Conservation (phyloP, 345 rosid genomes). For the Streptanthus diversifolius region DNA sequence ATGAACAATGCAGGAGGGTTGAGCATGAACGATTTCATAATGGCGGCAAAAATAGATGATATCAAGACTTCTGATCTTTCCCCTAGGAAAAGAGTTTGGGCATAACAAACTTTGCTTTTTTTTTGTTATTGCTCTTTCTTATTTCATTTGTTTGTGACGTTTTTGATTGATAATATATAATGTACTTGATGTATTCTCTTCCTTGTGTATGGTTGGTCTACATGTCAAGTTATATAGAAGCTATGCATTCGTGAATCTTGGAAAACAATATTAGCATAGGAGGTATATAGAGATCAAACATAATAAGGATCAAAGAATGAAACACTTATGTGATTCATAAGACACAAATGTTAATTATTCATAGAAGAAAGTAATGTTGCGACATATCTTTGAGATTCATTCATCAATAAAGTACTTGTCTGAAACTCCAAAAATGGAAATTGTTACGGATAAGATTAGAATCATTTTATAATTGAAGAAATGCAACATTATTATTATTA, state of each 20-base stretch:
- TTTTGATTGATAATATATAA: slow-evolving; percentile 9
- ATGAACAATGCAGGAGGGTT: slow-evolving; percentile 60
- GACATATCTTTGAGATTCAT: background rate
- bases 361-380: background rate
- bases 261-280: background rate
- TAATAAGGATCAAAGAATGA: background rate
- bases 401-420: background rate
- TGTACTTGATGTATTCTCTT: background rate
- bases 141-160: background rate
- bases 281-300: background rate
- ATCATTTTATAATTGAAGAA: too few relatives aligned
- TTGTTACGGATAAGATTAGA: too few relatives aligned
- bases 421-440: background rate
- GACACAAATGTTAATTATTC: background rate
- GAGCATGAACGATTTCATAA: slow-evolving; percentile 82
- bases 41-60: slow-evolving; percentile 82
- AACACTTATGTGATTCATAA: background rate
- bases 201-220: too few relatives aligned
- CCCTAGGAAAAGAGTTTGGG: slow-evolving; percentile 79
- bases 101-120: slow-evolving; percentile 32
- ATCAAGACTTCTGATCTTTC: slow-evolving; percentile 88
- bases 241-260: background rate
- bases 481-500: background rate
- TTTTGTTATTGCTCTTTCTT: background rate
- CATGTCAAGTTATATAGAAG: background rate